A percentile compares a stretch with the other conserved stretches of the same genome.
Evolutionary conservation across 768 basidiomycete genomes (phyloP).

Genomic region (Gloeostereum incarnatum): DNA sequence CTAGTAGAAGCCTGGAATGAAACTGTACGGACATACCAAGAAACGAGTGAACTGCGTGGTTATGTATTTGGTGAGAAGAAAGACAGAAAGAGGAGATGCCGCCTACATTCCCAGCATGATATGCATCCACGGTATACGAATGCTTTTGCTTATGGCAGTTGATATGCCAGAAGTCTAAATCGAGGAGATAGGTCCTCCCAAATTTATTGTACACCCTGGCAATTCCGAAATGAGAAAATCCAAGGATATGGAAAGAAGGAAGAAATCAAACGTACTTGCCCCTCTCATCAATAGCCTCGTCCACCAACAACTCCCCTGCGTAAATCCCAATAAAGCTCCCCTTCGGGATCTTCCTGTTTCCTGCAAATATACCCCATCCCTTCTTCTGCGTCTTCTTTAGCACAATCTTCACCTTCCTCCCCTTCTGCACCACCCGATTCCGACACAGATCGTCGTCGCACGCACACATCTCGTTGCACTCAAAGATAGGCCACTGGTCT

Average conservation of each 20-base stretch:
- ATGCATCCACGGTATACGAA: slow-evolving; percentile 82
- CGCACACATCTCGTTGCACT: slow-evolving; percentile 77
- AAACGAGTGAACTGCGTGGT: slow-evolving; percentile 77
- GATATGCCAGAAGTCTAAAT: slow-evolving; percentile 72
- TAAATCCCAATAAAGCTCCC: slow-evolving; percentile 81
- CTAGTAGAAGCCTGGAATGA: background rate
- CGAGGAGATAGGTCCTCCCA: slow-evolving; percentile 75
- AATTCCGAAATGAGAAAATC: slow-evolving; percentile 3
- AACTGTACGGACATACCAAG: slow-evolving; percentile 38
- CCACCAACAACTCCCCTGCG: slow-evolving; percentile 72
- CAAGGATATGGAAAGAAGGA: background rate
- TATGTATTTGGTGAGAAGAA: slow-evolving; percentile 3
- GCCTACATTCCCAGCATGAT: slow-evolving; percentile 78
- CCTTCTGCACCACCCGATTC: slow-evolving; percentile 82
- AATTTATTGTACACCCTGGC: slow-evolving; percentile 63
- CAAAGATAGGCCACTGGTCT: slow-evolving; percentile 72
- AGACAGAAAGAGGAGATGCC: slow-evolving; percentile 1
- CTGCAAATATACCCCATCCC: slow-evolving; percentile 85
- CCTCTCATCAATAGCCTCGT: slow-evolving; percentile 54
- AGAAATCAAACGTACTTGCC: slow-evolving; percentile 40
- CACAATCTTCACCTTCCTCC: slow-evolving; percentile 51
- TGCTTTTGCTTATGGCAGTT: slow-evolving; percentile 28
- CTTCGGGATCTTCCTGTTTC: slow-evolving; percentile 47
- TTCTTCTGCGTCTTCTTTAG: slow-evolving; percentile 68
- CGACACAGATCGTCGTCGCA: slow-evolving; percentile 77